Evolutionary conservation across 2,329 filamentous ascomycete species (phyloP).

Genomic region (Exutisphaerella laricina): DNA sequence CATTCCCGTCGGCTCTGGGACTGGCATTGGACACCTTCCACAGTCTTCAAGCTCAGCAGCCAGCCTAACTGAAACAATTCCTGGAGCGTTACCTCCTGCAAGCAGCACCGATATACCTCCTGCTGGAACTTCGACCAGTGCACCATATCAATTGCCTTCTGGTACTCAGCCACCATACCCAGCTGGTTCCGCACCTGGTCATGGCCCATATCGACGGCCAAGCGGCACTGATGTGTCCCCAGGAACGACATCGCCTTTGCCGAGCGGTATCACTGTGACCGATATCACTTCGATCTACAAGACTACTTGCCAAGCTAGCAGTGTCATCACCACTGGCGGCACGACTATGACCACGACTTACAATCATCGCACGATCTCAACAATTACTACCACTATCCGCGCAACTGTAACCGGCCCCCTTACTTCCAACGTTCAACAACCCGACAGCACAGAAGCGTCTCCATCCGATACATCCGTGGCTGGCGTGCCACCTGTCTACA

Average conservation of each 20-base stretch:
- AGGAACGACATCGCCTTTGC: slow-evolving; percentile 6
- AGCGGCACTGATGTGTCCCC: slow-evolving; percentile 10
- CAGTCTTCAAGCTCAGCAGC: too few relatives aligned
- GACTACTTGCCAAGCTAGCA: slow-evolving; percentile 14
- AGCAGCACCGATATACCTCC: background rate
- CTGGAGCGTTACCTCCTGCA: too few relatives aligned
- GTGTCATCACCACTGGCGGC: slow-evolving; percentile 14
- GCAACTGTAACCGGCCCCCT: slow-evolving; percentile 13
- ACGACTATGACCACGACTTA: slow-evolving; percentile 18
- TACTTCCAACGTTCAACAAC: background rate
- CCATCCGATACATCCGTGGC: slow-evolving; percentile 8
- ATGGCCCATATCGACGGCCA: background rate
- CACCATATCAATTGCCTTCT: slow-evolving; percentile 4
- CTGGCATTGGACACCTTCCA: too few relatives aligned
- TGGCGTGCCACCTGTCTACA: slow-evolving; percentile 8
- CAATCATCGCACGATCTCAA: slow-evolving; percentile 14
- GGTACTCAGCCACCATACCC: slow-evolving; percentile 6
- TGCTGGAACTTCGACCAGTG: background rate
- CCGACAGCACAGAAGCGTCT: slow-evolving; percentile 11
- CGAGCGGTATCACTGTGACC: slow-evolving; percentile 9
- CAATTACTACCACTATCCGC: slow-evolving; percentile 15
- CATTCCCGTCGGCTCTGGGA: too few relatives aligned
- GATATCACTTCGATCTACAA: slow-evolving; percentile 15
- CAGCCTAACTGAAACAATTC: too few relatives aligned
- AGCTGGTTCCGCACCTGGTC: slow-evolving; percentile 7